Evolutionary conservation across 2,329 filamentous ascomycete genomes (phyloP).

Genomic region (Drechslerella stenobrocha): DNA sequence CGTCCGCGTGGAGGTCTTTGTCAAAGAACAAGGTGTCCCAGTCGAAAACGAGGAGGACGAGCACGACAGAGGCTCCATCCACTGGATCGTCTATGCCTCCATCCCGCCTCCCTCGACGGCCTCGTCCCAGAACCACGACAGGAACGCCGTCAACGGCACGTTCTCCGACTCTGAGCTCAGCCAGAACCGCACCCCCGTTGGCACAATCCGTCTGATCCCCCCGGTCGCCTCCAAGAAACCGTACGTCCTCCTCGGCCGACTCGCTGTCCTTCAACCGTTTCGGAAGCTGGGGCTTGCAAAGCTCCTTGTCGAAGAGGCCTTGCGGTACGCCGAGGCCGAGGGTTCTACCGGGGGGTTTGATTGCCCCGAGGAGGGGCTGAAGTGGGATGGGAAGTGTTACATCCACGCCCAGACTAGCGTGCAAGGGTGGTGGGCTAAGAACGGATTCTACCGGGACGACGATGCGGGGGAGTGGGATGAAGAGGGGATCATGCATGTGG

Average conservation of each 20-base stretch:
- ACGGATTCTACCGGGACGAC: conserved; percentile 75
- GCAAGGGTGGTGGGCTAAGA: conserved; percentile 67
- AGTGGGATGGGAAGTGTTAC: conserved; percentile 53
- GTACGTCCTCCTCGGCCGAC: conserved; percentile 78
- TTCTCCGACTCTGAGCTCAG: conserved; percentile 54
- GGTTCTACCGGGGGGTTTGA: conserved; percentile 58
- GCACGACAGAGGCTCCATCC: conserved; percentile 77
- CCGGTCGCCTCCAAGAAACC: conserved; percentile 61
- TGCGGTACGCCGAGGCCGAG: conserved; percentile 71
- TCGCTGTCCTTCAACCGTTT: conserved; percentile 70
- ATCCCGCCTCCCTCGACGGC: conserved; percentile 58
- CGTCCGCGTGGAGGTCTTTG: conserved; percentile 66
- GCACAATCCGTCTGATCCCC: conserved; percentile 77
- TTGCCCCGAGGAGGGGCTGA: conserved; percentile 54
- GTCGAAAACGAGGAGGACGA: conserved; percentile 74
- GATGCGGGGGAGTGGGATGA: conserved; percentile 77
- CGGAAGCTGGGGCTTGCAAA: conserved; percentile 68
- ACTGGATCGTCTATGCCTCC: conserved; percentile 83
- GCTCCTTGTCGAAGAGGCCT: conserved; percentile 68
- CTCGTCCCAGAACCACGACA: conserved; percentile 55
- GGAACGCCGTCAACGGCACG: conserved; percentile 58
- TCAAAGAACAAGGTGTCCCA: conserved; percentile 64
- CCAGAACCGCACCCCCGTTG: conserved; percentile 63
- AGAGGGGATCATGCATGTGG: conserved; percentile 80
- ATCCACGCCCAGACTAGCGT: conserved; percentile 75